Evolutionary conservation across 129 eudicot genomes (phyloP).

Genomic region (Centella asiatica): DNA sequence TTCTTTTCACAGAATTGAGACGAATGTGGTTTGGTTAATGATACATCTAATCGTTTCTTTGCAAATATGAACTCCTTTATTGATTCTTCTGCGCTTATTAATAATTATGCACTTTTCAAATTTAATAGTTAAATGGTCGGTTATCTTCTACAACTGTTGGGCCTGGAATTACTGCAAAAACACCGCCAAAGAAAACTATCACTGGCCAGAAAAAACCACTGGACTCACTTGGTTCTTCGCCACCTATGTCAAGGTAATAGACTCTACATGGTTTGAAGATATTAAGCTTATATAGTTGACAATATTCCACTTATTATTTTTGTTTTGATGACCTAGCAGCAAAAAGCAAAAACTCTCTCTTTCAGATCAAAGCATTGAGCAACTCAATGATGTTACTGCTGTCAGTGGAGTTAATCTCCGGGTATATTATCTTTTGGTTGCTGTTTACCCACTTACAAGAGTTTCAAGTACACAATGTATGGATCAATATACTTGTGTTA

Average conservation of each 20-base stretch:
- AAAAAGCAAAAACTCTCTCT: conserved; percentile 79
- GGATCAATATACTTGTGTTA: not conserved
- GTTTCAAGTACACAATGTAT: not conserved
- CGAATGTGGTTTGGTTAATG: conserved; percentile 1
- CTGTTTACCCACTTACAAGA: not conserved
- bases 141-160: conserved; percentile 32
- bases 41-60: not conserved
- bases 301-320: not conserved
- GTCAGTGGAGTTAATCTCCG: conserved; percentile 86
- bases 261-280: conserved; percentile 13
- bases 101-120: not conserved
- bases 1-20: not conserved
- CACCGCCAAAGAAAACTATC: conserved; percentile 49
- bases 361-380: conserved; percentile 88
- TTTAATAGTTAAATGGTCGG: conserved; percentile 25
- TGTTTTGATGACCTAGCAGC: conserved; percentile 24
- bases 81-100: no score
- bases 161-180: conserved; percentile 44
- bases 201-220: conserved; percentile 67
- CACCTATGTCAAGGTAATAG: conserved; percentile 36
- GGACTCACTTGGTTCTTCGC: conserved; percentile 59
- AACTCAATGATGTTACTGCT: conserved; percentile 88
- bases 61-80: no score
- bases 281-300: not conserved
- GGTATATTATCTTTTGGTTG: conserved; percentile 34